Evolutionary conservation across 345 rosid species (phyloP).

Genomic region (Theobroma cacao): DNA sequence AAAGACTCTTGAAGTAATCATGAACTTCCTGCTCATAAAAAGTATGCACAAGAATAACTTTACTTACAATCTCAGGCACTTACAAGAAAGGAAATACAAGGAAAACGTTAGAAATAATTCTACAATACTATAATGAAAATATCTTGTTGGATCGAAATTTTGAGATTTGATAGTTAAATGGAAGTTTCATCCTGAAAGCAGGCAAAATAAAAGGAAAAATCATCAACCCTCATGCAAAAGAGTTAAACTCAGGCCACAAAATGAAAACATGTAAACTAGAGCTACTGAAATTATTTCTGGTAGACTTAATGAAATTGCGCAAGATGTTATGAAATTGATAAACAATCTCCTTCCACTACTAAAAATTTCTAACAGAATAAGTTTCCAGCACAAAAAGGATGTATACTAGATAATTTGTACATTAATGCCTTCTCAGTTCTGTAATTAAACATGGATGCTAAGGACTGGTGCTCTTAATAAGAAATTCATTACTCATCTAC

Average conservation of each 20-base stretch:
- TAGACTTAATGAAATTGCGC: neutral
- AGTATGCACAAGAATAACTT: neutral
- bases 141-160: neutral
- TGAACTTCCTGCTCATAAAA: conserved; percentile 65
- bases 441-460: neutral
- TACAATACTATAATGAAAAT: neutral
- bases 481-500: neutral
- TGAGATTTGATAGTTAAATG: neutral
- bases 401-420: neutral
- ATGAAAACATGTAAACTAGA: neutral
- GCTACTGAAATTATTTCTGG: neutral
- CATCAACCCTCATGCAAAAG: neutral
- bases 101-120: neutral
- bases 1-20: conserved; percentile 86
- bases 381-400: neutral
- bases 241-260: neutral
- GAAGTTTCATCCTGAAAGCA: neutral
- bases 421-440: neutral
- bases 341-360: neutral
- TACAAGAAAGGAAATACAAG: neutral
- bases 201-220: neutral
- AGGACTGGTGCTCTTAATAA: neutral
- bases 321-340: neutral
- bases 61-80: neutral
- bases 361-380: neutral